Base-by-base conservation (phyloP, 805 yeast genomes). In the Pichia paraexigua region DNA sequence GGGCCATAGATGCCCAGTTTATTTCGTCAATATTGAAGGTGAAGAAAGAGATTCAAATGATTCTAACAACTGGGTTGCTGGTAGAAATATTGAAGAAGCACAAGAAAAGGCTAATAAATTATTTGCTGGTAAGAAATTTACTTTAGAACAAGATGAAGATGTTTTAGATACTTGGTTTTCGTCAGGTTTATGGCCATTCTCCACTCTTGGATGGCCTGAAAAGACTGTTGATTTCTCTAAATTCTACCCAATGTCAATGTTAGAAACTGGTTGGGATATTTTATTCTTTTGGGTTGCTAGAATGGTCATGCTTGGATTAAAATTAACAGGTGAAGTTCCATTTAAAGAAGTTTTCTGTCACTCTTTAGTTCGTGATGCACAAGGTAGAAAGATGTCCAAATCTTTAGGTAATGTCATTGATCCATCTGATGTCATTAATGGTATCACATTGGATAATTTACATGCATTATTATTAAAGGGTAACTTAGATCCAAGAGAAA, bases 211-310 rank as follows among this genome's bases (percentile, higher is more conserved):
- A 46, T 94, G 98, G 98, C 99, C 99, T 64, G 70, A 73, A 40
- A 72, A 79, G 65, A 78, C 91, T 50, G 63, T 69, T 48, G 99
- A 94, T 67, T 70, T 89, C 78, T 76, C 80, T 61, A 71, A 71
- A 48, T 94, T 88, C 72, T 85, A 81, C 65, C 98, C 99, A 60
- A 85, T 90, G 83, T 83, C 95, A 27, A 75, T 94, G 86, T 75
- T 94, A 64, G 99, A 94, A 73, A 94, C 99, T 48, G 99, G 99
- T 62, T 94, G 99, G 99, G 99, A 92, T 75, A 92, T 92, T 66
- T 76, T 94, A 66, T 94, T 94, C 81, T 94, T 94, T 85, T 94
- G 99, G 99, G 98, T 94, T 49, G 79, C 94, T 28, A 83, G 99
- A 73, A 94, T 94, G 99, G 85, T 92, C 58, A 78, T 92, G 73